These are phyloP conservation scores for Arthrinium phaeospermum DNA, from an alignment of 2,329 filamentous ascomycete genomes.

Conservation along the genomic window DNA sequence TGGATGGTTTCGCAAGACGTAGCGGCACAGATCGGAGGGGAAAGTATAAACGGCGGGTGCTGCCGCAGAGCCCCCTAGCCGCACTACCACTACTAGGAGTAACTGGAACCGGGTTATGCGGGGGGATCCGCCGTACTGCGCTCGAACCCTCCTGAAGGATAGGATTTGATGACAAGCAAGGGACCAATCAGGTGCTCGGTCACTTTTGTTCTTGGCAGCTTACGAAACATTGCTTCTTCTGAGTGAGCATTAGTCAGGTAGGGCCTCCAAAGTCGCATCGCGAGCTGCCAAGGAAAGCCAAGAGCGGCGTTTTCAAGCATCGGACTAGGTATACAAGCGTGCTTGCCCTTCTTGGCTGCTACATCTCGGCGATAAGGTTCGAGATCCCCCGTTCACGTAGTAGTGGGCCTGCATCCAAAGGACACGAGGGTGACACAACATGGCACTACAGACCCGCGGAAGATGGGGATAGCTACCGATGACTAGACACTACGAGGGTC, in stretches of 20 bases:
- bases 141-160: not conserved
- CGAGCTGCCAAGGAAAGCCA: not conserved
- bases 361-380: not conserved
- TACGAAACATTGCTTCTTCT: not conserved
- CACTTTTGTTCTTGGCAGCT: not conserved
- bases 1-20: not conserved
- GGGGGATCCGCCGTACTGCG: not conserved
- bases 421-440: not conserved
- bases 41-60: not conserved
- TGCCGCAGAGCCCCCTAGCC: conserved; percentile 2
- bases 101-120: not conserved
- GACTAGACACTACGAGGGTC: not conserved
- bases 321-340: not conserved
- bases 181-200: not conserved
- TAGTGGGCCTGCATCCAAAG: not conserved
- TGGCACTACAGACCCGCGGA: not conserved
- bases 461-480: not conserved
- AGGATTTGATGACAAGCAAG: not conserved
- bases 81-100: not conserved
- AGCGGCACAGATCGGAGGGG: not conserved
- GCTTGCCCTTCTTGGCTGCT: not conserved
- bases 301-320: not conserved
- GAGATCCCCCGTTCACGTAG: not conserved
- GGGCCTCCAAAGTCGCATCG: not conserved
- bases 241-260: not conserved